These are phyloP conservation scores for Saturnispora galanensis DNA, from an alignment of 805 yeast genomes.

Conservation along the genomic window DNA sequence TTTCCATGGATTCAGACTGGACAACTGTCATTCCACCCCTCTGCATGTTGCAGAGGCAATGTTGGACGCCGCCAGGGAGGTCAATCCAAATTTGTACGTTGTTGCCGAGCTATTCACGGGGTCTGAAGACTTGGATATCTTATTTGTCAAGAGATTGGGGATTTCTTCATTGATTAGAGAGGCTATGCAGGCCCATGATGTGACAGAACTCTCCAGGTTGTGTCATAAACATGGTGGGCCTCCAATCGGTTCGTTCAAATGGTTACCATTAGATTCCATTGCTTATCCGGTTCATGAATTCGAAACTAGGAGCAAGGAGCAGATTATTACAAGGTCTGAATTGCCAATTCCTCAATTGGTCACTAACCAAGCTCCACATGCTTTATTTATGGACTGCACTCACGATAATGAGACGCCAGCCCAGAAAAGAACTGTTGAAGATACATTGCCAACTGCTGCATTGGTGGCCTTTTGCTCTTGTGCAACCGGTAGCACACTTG, in stretches of 20 bases:
- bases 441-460: slow-evolving; percentile 91
- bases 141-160: slow-evolving; percentile 85
- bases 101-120: slow-evolving; percentile 95
- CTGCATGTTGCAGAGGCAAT: slow-evolving; percentile 85
- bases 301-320: slow-evolving; percentile 17
- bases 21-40: slow-evolving; percentile 95
- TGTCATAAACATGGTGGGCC: slow-evolving; percentile 91
- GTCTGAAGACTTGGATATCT: slow-evolving; percentile 79
- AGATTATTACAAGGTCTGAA: slow-evolving; percentile 41
- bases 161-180: slow-evolving; percentile 85
- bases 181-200: slow-evolving; percentile 95
- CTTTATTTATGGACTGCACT: slow-evolving; percentile 94
- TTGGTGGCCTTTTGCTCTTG: slow-evolving; percentile 86
- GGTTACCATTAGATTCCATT: slow-evolving; percentile 67
- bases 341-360: slow-evolving; percentile 59
- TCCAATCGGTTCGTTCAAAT: slow-evolving; percentile 85
- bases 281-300: slow-evolving; percentile 49
- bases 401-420: slow-evolving; percentile 89
- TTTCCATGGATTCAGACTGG: slow-evolving; percentile 86
- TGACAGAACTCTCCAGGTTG: slow-evolving; percentile 72
- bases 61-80: slow-evolving; percentile 77
- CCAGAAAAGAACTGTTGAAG: slow-evolving; percentile 88
- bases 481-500: slow-evolving; percentile 90
- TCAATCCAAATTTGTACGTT: slow-evolving; percentile 78
- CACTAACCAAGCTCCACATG: slow-evolving; percentile 73